Evolutionary conservation across 192 early-diverging fungal genomes (phyloP).

Genomic region (Haplosporangium gracile): DNA sequence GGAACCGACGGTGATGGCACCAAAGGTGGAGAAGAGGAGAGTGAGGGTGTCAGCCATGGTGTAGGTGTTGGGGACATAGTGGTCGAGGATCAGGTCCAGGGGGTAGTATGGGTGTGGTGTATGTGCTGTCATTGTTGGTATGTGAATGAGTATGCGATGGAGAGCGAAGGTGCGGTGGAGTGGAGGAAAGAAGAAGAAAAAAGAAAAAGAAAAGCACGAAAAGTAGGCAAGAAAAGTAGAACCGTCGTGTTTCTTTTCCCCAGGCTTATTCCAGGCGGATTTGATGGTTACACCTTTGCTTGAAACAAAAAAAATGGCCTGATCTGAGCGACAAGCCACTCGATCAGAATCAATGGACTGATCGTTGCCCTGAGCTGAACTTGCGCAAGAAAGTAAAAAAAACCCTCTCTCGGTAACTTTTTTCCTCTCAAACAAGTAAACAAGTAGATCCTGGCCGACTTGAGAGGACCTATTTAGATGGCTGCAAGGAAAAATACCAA

Average conservation of each 20-base stretch:
- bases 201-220: background rate
- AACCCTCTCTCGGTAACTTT: background rate
- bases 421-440: background rate
- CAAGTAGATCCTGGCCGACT: background rate
- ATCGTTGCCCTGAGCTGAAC: background rate
- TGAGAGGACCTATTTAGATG: background rate
- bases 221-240: background rate
- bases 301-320: slow-evolving; percentile 14
- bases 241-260: background rate
- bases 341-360: background rate
- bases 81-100: slow-evolving; percentile 36
- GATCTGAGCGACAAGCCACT: slow-evolving; percentile 1
- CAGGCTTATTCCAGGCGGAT: no score
- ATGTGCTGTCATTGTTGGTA: background rate
- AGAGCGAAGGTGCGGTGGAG: background rate
- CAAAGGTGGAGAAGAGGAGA: slow-evolving; percentile 47
- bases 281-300: background rate
- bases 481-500: background rate
- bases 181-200: background rate
- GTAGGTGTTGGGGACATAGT: slow-evolving; percentile 62
- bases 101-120: slow-evolving; percentile 63
- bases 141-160: background rate
- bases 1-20: slow-evolving; percentile 36
- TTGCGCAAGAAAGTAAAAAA: background rate
- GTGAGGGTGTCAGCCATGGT: slow-evolving; percentile 40